Percentiles rank a stretch among this genome's conserved stretches.
Evolutionary conservation across 2,329 filamentous ascomycete genomes (phyloP).

Genomic region (Cladophialophora immunda): DNA sequence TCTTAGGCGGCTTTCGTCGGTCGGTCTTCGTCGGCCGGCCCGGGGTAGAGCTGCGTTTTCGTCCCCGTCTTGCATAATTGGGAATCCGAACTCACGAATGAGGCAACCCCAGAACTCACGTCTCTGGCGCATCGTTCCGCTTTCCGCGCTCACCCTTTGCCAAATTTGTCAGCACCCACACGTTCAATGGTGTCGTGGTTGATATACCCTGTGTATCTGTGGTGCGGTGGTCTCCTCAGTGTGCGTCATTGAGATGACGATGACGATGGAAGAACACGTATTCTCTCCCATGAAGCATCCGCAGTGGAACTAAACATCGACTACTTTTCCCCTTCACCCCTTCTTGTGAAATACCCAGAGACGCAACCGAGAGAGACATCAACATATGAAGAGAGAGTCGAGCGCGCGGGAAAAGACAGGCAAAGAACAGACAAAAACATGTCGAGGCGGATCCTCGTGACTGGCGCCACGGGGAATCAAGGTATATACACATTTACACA

Average conservation of each 20-base stretch:
- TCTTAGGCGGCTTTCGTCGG: too few relatives aligned
- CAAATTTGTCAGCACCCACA: slow-evolving; percentile 20
- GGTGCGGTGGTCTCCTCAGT: background rate
- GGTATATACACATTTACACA: slow-evolving; percentile 14
- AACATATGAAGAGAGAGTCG: too few relatives aligned
- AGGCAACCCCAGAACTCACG: background rate
- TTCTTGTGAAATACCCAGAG: background rate
- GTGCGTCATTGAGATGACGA: background rate
- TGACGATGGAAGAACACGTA: background rate
- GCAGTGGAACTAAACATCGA: background rate
- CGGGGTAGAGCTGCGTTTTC: background rate
- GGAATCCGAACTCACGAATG: background rate
- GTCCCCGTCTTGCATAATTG: too few relatives aligned
- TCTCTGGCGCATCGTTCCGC: slow-evolving; percentile 9
- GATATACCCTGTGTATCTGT: background rate
- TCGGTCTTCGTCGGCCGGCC: too few relatives aligned
- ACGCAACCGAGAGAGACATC: background rate
- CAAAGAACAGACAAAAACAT: background rate
- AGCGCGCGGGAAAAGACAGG: background rate
- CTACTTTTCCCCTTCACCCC: background rate
- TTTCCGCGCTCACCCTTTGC: background rate
- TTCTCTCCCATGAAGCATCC: background rate
- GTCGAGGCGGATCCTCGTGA: slow-evolving; percentile 17
- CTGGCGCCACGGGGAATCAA: slow-evolving; percentile 23
- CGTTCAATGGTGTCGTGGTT: background rate